phyloP scores from a whole-genome alignment of 257 asterid genomes.

The Jacaranda mimosifolia region DNA sequence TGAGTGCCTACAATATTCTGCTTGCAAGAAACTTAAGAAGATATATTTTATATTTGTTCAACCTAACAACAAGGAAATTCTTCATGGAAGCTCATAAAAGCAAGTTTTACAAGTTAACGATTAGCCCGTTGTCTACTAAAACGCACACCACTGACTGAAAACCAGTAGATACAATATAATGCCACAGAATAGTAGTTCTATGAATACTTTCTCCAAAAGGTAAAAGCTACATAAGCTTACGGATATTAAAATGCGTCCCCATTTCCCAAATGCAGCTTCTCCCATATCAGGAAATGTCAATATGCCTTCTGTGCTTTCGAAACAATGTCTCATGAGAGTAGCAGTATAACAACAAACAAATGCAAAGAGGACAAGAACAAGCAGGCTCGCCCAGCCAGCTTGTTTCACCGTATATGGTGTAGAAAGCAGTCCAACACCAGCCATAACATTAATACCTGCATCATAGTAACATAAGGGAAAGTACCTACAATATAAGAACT shows the following conservation, averaged over 20 bases:
- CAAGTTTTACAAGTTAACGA: too few relatives aligned
- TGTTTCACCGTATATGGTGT: constrained; percentile 77
- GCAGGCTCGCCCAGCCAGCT: constrained; percentile 86
- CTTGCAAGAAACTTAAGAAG: constrained; percentile 4
- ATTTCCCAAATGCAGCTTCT: constrained; percentile 92
- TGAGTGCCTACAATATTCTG: background rate
- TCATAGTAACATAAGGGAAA: background rate
- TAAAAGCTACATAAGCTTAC: constrained; percentile 49
- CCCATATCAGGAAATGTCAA: constrained; percentile 90
- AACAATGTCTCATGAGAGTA: constrained; percentile 77
- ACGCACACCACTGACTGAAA: background rate
- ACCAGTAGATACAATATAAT: background rate
- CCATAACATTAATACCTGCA: constrained; percentile 85
- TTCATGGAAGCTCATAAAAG: background rate
- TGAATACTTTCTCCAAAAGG: constrained; percentile 18
- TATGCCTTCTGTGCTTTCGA: constrained; percentile 75
- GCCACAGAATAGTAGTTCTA: background rate
- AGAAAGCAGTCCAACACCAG: constrained; percentile 91
- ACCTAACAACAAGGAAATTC: constrained; percentile 17
- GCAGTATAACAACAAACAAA: constrained; percentile 86
- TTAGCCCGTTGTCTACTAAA: background rate
- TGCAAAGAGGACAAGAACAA: constrained; percentile 71
- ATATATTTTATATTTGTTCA: background rate
- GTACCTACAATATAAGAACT: background rate
- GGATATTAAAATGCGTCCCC: constrained; percentile 78